Percentiles rank a stretch among this genome's conserved stretches.
Conservation (phyloP, 2,329 filamentous ascomycete genomes). For the Fusarium sp. region DNA sequence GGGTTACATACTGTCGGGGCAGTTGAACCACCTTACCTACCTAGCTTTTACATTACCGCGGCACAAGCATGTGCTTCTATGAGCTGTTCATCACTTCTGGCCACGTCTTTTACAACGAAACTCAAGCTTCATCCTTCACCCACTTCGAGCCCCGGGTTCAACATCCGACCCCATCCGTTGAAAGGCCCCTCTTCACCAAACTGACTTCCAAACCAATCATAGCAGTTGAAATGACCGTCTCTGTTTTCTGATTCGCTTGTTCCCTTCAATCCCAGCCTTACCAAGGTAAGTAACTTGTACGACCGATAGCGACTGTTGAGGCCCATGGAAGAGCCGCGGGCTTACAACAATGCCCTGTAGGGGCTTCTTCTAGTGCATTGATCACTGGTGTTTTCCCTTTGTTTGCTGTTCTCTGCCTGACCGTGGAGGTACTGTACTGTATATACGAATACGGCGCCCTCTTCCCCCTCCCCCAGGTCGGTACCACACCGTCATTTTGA, state of each 20-base stretch:
- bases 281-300: slow-evolving; percentile 25
- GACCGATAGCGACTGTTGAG: neutral
- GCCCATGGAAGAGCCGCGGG: slow-evolving; percentile 17
- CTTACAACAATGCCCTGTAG: slow-evolving; percentile 5
- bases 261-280: slow-evolving; percentile 17
- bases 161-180: slow-evolving; percentile 44
- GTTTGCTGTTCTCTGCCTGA: too few relatives aligned
- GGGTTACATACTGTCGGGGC: neutral
- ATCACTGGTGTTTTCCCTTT: slow-evolving; percentile 15
- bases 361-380: neutral
- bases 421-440: too few relatives aligned
- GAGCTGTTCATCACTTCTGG: neutral
- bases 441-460: slow-evolving; percentile 45
- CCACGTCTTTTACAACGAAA: slow-evolving; percentile 21
- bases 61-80: neutral
- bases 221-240: slow-evolving; percentile 48
- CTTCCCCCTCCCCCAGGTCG: slow-evolving; percentile 5
- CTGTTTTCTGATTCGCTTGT: slow-evolving; percentile 45
- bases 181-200: neutral
- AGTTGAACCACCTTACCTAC: neutral
- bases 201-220: slow-evolving; percentile 45
- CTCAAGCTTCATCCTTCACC: slow-evolving; percentile 13
- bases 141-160: slow-evolving; percentile 36
- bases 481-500: slow-evolving; percentile 42
- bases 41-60: neutral